Base-by-base conservation (phyloP, 352 stramenopile species). In the Peronospora belbahrii region DNA sequence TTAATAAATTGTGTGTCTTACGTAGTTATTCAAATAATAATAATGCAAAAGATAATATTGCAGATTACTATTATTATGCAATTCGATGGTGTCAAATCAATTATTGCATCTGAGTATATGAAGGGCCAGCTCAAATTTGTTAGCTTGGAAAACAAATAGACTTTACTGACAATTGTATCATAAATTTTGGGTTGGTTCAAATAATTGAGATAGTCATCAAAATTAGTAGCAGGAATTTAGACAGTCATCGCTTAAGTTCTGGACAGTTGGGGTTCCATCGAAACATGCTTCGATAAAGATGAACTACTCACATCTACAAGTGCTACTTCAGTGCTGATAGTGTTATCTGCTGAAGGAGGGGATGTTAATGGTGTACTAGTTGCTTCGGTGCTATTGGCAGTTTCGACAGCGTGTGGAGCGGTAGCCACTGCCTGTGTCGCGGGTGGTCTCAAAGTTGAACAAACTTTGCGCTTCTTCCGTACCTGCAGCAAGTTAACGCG, bases 381-480 rank as follows among this genome's bases (percentile, higher is more conserved):
- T 33, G 41, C 35, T 19, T 23, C 14, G 14, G 45, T 28, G 27
- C 24, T 23, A 20, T 15, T 55, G 4, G 14, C 24, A 39, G 37
- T 18, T 18, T 54, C 25, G 14, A 17, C 6, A 27, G 36, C 33
- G 13, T 44, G 30, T 11, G 46, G 8, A 24, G 25, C 6, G 8
- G 33, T 10, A 19, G 50, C 30, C 20, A n/a, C 10, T 22, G 54
- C 2, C 5, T 38, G 48, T 9, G 34, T 52, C n/a, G 40, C 42
- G 1, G 36, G 10, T 14, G 45, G 32, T 38, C 83, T 64, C 6
- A 71, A 54, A 33, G 62, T 65, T 14, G 76, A 67, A 10, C 66
- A 63, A 41, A 88, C 86, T 61, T 83, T 88, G 32, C 76, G 74
- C 60, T 90, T 90, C 54, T 93, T 93, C 34, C 74, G 76, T 31